Conservation (phyloP, 2,329 filamentous ascomycete genomes). For the Curvularia sp. region DNA sequence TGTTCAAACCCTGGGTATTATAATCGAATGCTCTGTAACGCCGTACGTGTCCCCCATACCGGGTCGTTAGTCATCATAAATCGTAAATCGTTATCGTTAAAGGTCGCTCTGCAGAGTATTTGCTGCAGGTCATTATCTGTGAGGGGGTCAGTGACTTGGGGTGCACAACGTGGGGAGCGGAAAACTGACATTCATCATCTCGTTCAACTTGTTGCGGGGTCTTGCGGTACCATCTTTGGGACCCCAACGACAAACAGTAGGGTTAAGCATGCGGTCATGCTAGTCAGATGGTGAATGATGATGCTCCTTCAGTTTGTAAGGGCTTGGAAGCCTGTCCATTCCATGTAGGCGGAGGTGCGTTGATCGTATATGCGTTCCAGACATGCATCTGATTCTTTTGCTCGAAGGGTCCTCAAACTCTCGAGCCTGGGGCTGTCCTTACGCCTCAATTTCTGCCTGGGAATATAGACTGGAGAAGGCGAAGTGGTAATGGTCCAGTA, state of each 20-base stretch:
- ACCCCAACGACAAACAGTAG: not conserved
- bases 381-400: conserved; percentile 46
- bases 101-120: conserved; percentile 7
- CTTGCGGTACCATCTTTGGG: not conserved
- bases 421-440: conserved; percentile 38
- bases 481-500: conserved; percentile 19
- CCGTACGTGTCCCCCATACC: conserved; percentile 10
- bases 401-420: conserved; percentile 43
- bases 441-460: conserved; percentile 25
- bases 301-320: conserved; percentile 1
- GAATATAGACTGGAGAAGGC: conserved; percentile 19
- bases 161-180: not conserved
- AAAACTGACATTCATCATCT: conserved; percentile 7
- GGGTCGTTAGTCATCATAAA: conserved; percentile 15
- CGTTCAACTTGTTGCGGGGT: conserved; percentile 3
- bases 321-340: conserved; percentile 31
- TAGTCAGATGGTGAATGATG: not conserved
- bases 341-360: conserved; percentile 41
- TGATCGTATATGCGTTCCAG: conserved; percentile 43
- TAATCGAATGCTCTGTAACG: conserved; percentile 17
- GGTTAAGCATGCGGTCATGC: not conserved
- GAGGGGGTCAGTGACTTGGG: not conserved
- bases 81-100: conserved; percentile 12
- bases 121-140: conserved; percentile 11
- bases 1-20: conserved; percentile 21